Evolutionary conservation across 495 filamentous ascomycete genomes (phyloP), one percentile per base, ranked within the genome.

Genomic region (Cercophora scortea): DNA sequence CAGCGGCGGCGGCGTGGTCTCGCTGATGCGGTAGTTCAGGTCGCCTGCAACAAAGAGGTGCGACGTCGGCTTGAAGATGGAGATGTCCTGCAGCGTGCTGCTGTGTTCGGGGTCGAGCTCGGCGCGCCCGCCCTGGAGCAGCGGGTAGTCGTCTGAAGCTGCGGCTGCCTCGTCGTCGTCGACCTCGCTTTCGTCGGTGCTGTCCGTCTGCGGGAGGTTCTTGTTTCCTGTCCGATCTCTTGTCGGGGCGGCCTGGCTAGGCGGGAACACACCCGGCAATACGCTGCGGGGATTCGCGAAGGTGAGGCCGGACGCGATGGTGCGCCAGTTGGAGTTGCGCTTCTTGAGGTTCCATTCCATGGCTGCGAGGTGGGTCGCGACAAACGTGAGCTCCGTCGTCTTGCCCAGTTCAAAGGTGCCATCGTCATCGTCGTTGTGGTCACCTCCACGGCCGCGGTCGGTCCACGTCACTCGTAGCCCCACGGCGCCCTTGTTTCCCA

Each of bases 401-500:
- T 72, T 65, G 5, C 63, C 57, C 6, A 52, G 19, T 15, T 48
- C 61, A 2, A 43, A 35, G 3, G 32, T 7, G 4, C 19, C 17
- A 0, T 13, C 40, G 7, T 12, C 16, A 15, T 17, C 41, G n/a
- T 25, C 48, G 18, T 52, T 44, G 5, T 17, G 2, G 17, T 40
- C 47, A 48, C 32, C 57, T n/a, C n/a, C n/a, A n/a, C n/a, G n/a
- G 44, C 46, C 48, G 9, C 55, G 55, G 16, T 51, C 49, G 18
- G 44, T 51, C 47, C 64, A 85, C 2, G 76, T 77, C 47, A 95
- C 62, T 34, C 89, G 73, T 33, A 91, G 74, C 0, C 87, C 93
- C 6, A 93, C 88, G 8, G 89, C 90, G 19, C 91, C 93, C 63
- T 98, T 98, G 61, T 96, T 96, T 5, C 90, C 91, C 88, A 96